phyloP scores from a whole-genome alignment of 163 green algal species.

The Scenedesmus sp. region DNA sequence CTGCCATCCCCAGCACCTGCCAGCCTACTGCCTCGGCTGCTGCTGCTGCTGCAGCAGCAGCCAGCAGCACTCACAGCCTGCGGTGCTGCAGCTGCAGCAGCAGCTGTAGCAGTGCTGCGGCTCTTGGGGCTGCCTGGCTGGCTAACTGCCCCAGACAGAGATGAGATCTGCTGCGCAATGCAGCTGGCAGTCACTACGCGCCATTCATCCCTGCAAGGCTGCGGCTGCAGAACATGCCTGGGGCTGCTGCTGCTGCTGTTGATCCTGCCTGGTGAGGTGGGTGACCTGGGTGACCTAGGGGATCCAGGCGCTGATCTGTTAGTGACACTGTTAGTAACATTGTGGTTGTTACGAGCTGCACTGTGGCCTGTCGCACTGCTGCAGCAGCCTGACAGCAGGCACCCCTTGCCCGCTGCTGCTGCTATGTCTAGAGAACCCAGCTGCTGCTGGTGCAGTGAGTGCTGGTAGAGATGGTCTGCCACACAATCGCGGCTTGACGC shows the following conservation, averaged over 20 bases:
- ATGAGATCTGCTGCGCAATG: not conserved
- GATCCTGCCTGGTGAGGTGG: not conserved
- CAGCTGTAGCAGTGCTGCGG: not conserved
- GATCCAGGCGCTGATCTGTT: not conserved
- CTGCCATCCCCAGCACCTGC: not conserved
- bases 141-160: not conserved
- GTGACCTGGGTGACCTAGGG: not conserved
- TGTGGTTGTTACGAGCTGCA: not conserved
- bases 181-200: slow-evolving; percentile 3
- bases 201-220: slow-evolving; percentile 31
- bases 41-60: slow-evolving; percentile 11
- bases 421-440: not conserved
- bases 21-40: not conserved
- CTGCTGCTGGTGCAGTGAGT: slow-evolving; percentile 29
- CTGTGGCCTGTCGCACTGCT: not conserved
- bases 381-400: not conserved
- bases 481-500: not conserved
- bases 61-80: not conserved
- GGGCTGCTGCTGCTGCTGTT: not conserved
- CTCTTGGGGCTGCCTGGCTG: not conserved
- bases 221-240: slow-evolving; percentile 24
- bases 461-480: slow-evolving; percentile 31
- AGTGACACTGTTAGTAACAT: not conserved
- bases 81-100: not conserved
- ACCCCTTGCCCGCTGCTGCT: slow-evolving; percentile 11